Conservation (phyloP, 2,329 filamentous ascomycete species). For the Sclerotinia nivalis region DNA sequence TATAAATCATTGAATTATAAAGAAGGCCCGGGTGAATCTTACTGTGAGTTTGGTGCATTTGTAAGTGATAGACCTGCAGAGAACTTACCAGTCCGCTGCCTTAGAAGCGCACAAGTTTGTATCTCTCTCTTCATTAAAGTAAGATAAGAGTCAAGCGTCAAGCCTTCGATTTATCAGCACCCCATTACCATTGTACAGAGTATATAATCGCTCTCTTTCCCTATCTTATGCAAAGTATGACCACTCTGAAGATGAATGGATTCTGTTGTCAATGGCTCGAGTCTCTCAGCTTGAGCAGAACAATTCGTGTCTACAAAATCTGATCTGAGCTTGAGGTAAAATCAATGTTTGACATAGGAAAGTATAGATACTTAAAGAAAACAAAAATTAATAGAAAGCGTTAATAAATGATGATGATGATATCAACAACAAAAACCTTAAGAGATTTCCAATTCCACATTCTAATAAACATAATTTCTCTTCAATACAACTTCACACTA, state of each 20-base stretch:
- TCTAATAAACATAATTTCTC: background rate
- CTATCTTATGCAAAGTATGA: too few species aligned
- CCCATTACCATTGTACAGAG: background rate
- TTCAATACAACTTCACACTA: too few species aligned
- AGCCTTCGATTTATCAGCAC: background rate
- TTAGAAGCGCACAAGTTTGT: background rate
- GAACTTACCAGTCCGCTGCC: rapidly evolving
- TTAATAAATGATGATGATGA: background rate
- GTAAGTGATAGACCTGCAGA: background rate
- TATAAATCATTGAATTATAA: background rate
- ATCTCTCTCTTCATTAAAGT: background rate
- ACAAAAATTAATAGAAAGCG: background rate
- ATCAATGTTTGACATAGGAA: background rate
- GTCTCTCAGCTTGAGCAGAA: background rate
- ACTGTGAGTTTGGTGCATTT: rapidly evolving
- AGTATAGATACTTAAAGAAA: rapidly evolving
- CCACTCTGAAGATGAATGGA: background rate
- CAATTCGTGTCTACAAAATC: too few species aligned
- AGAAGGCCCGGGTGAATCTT: too few species aligned
- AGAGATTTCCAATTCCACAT: too few species aligned
- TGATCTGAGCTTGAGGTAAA: background rate
- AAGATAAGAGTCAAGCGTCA: background rate
- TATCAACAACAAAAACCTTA: background rate
- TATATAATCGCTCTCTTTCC: background rate
- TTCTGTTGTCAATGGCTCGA: background rate